These are phyloP conservation scores for Candida odintsovae DNA, from an alignment of 805 yeast genomes.

Conservation along the genomic window DNA sequence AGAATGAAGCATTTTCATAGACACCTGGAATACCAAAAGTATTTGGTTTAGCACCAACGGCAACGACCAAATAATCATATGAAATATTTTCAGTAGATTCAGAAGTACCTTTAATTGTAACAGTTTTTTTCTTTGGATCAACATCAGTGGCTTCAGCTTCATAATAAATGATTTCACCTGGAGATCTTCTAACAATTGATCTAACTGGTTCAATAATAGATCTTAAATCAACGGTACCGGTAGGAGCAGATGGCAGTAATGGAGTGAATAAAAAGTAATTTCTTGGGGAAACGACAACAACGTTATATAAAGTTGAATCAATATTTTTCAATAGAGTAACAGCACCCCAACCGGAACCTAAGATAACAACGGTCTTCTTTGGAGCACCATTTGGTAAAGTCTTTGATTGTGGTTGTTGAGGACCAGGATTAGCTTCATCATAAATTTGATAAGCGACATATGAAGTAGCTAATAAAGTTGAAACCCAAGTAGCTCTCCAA, in stretches of 20 bases:
- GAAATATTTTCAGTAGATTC: constrained; percentile 34
- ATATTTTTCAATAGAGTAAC: constrained; percentile 76
- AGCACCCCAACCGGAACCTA: constrained; percentile 95
- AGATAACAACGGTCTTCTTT: constrained; percentile 50
- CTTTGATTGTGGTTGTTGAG: constrained; percentile 57
- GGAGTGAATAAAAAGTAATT: constrained; percentile 95
- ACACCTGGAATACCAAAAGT: constrained; percentile 96
- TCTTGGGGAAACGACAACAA: constrained; percentile 86
- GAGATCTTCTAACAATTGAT: constrained; percentile 70
- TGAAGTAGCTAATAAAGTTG: constrained; percentile 47
- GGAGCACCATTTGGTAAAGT: constrained; percentile 40
- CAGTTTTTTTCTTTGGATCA: constrained; percentile 62
- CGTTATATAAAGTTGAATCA: constrained; percentile 85
- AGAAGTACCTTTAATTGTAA: constrained; percentile 50
- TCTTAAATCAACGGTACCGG: constrained; percentile 85
- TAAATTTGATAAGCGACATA: constrained; percentile 60
- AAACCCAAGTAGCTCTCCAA: constrained; percentile 45
- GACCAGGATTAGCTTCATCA: constrained; percentile 54
- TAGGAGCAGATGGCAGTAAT: constrained; percentile 89
- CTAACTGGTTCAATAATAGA: constrained; percentile 94
- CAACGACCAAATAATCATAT: constrained; percentile 84
- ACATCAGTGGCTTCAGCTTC: constrained; percentile 89
- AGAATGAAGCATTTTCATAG: constrained; percentile 76
- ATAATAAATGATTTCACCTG: constrained; percentile 73
- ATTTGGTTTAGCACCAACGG: constrained; percentile 93